Evolutionary conservation across 768 basidiomycete species (phyloP).

Genomic region (Austroboletus festivus): DNA sequence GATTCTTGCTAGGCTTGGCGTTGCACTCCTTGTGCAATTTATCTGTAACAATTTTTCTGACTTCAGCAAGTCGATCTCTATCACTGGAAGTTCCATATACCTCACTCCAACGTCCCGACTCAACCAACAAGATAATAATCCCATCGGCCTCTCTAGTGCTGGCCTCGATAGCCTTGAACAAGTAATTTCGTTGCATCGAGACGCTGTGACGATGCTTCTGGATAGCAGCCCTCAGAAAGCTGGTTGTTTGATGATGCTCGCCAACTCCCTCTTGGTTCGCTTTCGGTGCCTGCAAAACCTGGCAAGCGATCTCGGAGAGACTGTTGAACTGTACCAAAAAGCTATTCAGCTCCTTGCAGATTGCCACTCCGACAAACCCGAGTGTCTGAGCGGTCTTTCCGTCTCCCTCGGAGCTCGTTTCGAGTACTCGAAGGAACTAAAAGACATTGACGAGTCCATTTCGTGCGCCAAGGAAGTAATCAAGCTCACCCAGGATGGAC

Average conservation of each 20-base stretch:
- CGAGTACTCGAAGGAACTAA: too few species aligned
- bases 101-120: not conserved
- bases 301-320: too few species aligned
- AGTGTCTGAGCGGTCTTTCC: too few species aligned
- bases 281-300: not conserved
- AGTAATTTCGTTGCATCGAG: not conserved
- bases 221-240: not conserved
- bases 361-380: too few species aligned
- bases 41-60: not conserved
- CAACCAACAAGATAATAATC: not conserved
- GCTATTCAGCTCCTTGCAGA: too few species aligned
- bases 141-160: too few species aligned
- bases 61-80: not conserved
- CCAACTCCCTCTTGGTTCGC: not conserved
- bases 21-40: not conserved
- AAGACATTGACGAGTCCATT: too few species aligned
- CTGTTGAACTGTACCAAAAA: too few species aligned
- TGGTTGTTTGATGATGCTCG: not conserved
- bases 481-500: too few species aligned
- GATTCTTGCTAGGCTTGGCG: not conserved
- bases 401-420: too few species aligned
- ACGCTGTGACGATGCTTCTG: not conserved
- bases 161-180: not conserved
- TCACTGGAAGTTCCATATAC: not conserved
- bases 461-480: too few species aligned